Evolutionary conservation across 2,329 filamentous ascomycete genomes (phyloP).

Genomic region (Claviceps quebecensis): DNA sequence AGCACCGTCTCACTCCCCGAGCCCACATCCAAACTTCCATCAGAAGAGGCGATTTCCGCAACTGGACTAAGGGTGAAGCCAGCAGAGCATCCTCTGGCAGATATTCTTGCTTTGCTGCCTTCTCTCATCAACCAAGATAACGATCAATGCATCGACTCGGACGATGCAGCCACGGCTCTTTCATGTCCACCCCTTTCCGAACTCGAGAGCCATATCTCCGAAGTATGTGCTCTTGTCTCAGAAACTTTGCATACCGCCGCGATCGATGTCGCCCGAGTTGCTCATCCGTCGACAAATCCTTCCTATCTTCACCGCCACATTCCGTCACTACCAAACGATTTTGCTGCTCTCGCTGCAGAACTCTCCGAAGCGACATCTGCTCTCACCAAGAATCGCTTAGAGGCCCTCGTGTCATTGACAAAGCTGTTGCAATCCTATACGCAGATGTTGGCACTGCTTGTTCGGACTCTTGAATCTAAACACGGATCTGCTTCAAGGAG

Average conservation of each 20-base stretch:
- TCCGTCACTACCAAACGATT: slow-evolving; percentile 29
- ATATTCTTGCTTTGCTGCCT: slow-evolving; percentile 41
- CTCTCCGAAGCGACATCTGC: slow-evolving; percentile 16
- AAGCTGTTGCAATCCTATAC: slow-evolving; percentile 27
- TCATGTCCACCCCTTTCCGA: slow-evolving; percentile 34
- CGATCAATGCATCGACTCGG: slow-evolving; percentile 20
- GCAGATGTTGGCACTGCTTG: slow-evolving; percentile 25
- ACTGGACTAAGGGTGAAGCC: slow-evolving; percentile 7
- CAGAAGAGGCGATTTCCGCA: not conserved
- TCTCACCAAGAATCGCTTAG: slow-evolving; percentile 26
- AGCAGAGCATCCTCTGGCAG: slow-evolving; percentile 29
- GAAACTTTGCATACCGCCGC: slow-evolving; percentile 35
- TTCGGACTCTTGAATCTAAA: slow-evolving; percentile 40
- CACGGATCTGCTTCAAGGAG: slow-evolving; percentile 37
- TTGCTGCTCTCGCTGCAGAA: slow-evolving; percentile 22
- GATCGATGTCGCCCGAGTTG: slow-evolving; percentile 31
- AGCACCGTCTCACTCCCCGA: slow-evolving; percentile 25
- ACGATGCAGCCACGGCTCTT: slow-evolving; percentile 30
- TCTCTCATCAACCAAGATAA: slow-evolving; percentile 27
- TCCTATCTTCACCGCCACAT: slow-evolving; percentile 46
- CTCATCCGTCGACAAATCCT: slow-evolving; percentile 35
- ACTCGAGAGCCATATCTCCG: slow-evolving; percentile 33
- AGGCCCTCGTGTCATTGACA: slow-evolving; percentile 22
- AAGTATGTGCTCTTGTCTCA: slow-evolving; percentile 33
- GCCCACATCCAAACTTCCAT: slow-evolving; percentile 4